Evolutionary conservation across 257 asterid species (phyloP), one percentile per base, ranked within the genome.

Genomic region (Anisodus tanguticus): DNA sequence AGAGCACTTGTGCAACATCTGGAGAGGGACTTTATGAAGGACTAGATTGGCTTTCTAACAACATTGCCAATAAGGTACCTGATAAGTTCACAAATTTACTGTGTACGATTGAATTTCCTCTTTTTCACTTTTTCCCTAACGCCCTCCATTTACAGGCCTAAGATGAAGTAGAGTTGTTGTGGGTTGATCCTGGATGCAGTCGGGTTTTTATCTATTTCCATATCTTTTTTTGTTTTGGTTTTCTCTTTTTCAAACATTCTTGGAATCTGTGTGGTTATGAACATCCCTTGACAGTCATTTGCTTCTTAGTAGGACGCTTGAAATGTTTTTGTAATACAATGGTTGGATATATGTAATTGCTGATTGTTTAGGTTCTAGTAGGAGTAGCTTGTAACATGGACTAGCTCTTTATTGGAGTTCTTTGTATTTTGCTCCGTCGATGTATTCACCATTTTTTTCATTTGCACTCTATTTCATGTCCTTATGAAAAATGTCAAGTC

Each of bases 1-100:
- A 71, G 58, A 71, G 79, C 49, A 45, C 79, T n/a, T 71, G 79
- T 71, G 79, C 79, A 54, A 71, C 79, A 17, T 71, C 79, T 45
- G 79, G 79, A 45, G 79, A 71, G 49, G 79, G 79, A 54, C 49
- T 71, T 4, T 70, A 70, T 6, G 79, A 70, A 35, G 79, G 79
- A 9, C 79, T 70, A 41, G 79, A 71, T 71, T 71, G 79, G 79
- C 57, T 71, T 43, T 71, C 79, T 2, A 71, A 45, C 79, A 70
- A 70, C 15, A 70, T 70, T 70, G 5, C 79, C n/a, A 70, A 70
- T 55, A 45, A 68, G 77, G 77, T 68, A 68, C 7, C 6, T 68
- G 26, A 6, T 6, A 59, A 59, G 66, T 2, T 59, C 17, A 26
- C 57, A 71, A n/a, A 71, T 9, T n/a, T 19, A 4, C 41, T 3